Base-by-base conservation (phyloP, 306 rosid genomes). In the Vicia villosa region DNA sequence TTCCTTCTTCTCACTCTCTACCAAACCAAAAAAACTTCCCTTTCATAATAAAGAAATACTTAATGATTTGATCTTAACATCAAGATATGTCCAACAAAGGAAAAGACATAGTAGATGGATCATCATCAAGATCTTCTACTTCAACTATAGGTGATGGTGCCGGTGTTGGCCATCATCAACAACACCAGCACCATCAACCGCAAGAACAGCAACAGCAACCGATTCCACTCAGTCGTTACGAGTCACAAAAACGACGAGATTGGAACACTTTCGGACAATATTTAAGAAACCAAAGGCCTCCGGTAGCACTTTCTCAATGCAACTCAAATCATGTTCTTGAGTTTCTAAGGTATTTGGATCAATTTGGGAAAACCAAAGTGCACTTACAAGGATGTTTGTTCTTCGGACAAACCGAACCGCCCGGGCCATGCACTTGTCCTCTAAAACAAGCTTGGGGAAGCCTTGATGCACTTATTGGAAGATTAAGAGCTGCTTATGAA, bases 251-350 rank as follows among this genome's bases (percentile, higher is more conserved):
- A 85, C 79, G 90, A 63, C 80, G 96, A 10, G 96, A 89, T 81
- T 90, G 96, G 96, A 88, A 83, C 86, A 87, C 98, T 8, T 92
- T 92, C 63, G 96, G 95, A 20, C 98, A 92, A 77, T 92, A 92
- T 73, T 75, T 92, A 28, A 90, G 84, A 76, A 92, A 92, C 66
- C 98, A 89, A 54, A 84, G 92, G 55, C 98, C 98, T 0, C 93
- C 98, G 1, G 73, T 92, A 13, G 52, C 83, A 11, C 88, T 92
- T 0, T 83, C 93, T 0, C 87, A 89, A 54, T 89, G 96, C 76
- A 88, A 86, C 55, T 94, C 93, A 0, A 91, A 74, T 41, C 88
- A 92, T 46, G 95, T 92, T 2, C 88, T 89, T 6, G 98, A 89
- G 10, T 89, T 89, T 45, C 88, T 92, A 10, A 80, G 95, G 13